Conservation (phyloP, 2,329 filamentous ascomycete species). For the Penicillium sp. region DNA sequence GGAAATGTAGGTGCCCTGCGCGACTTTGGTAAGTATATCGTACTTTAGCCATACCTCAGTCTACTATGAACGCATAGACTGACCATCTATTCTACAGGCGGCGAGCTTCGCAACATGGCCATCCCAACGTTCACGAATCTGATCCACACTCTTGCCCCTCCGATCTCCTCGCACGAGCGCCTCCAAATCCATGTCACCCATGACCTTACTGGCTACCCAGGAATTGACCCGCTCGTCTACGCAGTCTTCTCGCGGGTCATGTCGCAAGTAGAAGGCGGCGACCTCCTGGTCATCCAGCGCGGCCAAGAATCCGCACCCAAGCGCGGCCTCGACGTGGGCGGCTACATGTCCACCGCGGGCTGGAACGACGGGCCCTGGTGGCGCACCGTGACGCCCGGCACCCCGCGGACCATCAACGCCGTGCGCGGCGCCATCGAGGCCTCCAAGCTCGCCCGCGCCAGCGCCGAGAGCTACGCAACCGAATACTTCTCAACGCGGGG, state of each 20-base stretch:
- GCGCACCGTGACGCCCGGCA: slow-evolving; percentile 61
- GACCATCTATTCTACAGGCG: slow-evolving; percentile 59
- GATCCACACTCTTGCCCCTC: slow-evolving; percentile 90
- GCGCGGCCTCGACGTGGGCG: slow-evolving; percentile 54
- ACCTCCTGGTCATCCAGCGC: slow-evolving; percentile 89
- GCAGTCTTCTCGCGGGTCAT: slow-evolving; percentile 92
- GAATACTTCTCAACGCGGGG: slow-evolving; percentile 82
- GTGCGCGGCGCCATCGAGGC: slow-evolving; percentile 82
- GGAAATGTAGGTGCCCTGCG: slow-evolving; percentile 81
- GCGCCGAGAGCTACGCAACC: slow-evolving; percentile 80
- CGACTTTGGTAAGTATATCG: slow-evolving; percentile 63
- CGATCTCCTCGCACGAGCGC: slow-evolving; percentile 94
- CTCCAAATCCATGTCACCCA: slow-evolving; percentile 97
- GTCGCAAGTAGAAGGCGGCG: slow-evolving; percentile 97
- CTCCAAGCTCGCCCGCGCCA: slow-evolving; percentile 86
- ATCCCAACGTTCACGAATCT: slow-evolving; percentile 94
- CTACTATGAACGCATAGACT: background rate
- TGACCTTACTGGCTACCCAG: slow-evolving; percentile 91
- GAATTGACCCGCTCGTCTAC: slow-evolving; percentile 89
- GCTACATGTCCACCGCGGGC: slow-evolving; percentile 48
- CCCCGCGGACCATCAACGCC: slow-evolving; percentile 73
- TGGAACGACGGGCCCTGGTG: slow-evolving; percentile 99
- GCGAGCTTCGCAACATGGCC: slow-evolving; percentile 81
- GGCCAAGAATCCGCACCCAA: slow-evolving; percentile 80
- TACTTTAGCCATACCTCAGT: background rate